phyloP scores from a whole-genome alignment of 2,329 filamentous ascomycete species.

The Shiraia bambusicola region DNA sequence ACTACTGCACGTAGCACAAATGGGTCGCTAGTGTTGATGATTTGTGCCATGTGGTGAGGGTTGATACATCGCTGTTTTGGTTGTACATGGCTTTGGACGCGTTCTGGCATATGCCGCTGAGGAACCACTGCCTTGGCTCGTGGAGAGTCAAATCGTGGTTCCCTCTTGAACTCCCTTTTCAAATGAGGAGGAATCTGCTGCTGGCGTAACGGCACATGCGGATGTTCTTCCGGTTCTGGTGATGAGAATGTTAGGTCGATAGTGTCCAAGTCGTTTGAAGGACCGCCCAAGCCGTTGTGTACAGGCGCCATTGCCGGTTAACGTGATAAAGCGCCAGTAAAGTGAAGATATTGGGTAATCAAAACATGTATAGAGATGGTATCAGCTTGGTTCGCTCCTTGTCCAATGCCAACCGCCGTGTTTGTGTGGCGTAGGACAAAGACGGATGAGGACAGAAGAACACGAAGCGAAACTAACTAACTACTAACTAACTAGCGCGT shows the following conservation, averaged over 20 bases:
- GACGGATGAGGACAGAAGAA: neutral
- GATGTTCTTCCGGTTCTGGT: constrained; percentile 20
- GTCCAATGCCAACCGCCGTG: too few species aligned
- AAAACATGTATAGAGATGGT: too few species aligned
- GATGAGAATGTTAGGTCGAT: constrained; percentile 31
- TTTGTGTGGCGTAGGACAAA: too few species aligned
- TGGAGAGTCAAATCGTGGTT: constrained; percentile 1
- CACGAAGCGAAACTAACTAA: neutral
- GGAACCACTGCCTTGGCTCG: constrained; percentile 1
- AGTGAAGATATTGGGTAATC: too few species aligned
- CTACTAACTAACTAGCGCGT: constrained; percentile 3
- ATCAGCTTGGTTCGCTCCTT: neutral
- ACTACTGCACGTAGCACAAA: constrained; percentile 23
- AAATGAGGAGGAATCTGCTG: constrained; percentile 8
- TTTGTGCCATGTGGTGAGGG: constrained; percentile 29
- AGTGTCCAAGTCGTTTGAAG: constrained; percentile 11
- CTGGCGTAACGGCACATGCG: constrained; percentile 9
- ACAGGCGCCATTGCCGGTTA: neutral
- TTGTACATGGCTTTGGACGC: constrained; percentile 1
- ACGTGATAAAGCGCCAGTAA: neutral
- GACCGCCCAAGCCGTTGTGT: neutral
- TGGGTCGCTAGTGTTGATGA: constrained; percentile 27
- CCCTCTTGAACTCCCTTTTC: constrained; percentile 16
- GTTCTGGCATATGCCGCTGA: constrained; percentile 1
- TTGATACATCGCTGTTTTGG: constrained; percentile 18